A percentile compares a stretch with the other conserved stretches of the same genome.
Conservation (phyloP, 129 eudicot species). For the Saussurea involucrata region DNA sequence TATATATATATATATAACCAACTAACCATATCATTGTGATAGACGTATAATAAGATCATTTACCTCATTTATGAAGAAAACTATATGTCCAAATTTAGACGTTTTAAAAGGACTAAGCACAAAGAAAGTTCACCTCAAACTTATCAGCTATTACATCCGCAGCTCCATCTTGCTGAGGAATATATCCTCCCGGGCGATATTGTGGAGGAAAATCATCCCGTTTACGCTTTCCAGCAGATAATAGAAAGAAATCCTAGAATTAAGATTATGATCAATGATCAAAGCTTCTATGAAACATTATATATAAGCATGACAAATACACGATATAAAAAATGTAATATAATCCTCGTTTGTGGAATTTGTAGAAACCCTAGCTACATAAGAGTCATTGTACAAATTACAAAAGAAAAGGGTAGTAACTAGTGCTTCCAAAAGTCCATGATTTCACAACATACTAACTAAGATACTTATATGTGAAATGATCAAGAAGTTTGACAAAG, state of each 20-base stretch:
- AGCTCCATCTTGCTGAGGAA: slow-evolving; percentile 91
- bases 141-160: slow-evolving; percentile 39
- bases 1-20: not conserved
- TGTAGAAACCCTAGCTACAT: slow-evolving; percentile 3
- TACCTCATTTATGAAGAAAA: not conserved
- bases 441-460: not conserved
- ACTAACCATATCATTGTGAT: not conserved
- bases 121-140: slow-evolving; percentile 23
- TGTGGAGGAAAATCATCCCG: slow-evolving; percentile 69
- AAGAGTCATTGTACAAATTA: not conserved
- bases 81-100: slow-evolving; percentile 1
- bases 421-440: not conserved
- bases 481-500: not conserved
- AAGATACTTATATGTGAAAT: not conserved
- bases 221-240: slow-evolving; percentile 66
- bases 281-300: slow-evolving; percentile 8
- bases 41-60: not conserved
- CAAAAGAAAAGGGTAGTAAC: not conserved
- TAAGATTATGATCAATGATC: slow-evolving; percentile 1
- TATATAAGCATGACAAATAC: not conserved
- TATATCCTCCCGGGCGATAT: slow-evolving; percentile 58
- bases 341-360: not conserved
- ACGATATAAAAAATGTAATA: not conserved
- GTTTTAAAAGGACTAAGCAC: not conserved
- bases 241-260: slow-evolving; percentile 35